Conservation (phyloP, 306 rosid species). For the Hippophae gyantsensis region DNA sequence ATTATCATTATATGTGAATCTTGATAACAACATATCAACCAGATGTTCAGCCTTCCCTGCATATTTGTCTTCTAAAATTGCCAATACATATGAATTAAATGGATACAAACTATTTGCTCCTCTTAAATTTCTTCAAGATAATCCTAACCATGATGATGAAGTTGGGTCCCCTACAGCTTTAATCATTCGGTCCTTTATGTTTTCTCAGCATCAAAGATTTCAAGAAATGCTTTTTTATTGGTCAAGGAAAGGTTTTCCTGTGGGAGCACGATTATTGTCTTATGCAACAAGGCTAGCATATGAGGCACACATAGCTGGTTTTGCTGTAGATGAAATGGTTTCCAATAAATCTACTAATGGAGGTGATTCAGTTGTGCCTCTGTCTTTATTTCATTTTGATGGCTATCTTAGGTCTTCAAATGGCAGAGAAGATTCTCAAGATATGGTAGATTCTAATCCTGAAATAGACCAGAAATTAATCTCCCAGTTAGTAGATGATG, state of each 20-base stretch:
- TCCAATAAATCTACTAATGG: not conserved
- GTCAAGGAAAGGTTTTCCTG: conserved; percentile 20
- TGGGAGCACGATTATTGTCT: conserved; percentile 23
- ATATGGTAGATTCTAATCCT: conserved; percentile 1
- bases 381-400: conserved; percentile 17
- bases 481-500: conserved; percentile 15
- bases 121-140: conserved; percentile 13
- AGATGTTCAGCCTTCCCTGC: not conserved
- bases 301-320: conserved; percentile 15
- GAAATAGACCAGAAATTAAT: conserved; percentile 11
- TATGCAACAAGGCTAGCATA: conserved; percentile 24
- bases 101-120: conserved; percentile 24
- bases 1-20: conserved; percentile 13
- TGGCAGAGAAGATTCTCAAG: conserved; percentile 10
- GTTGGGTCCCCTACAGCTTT: conserved; percentile 23
- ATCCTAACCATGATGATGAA: conserved; percentile 18
- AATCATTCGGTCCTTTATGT: conserved; percentile 18
- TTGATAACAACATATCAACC: conserved; percentile 4
- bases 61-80: conserved; percentile 14
- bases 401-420: conserved; percentile 8
- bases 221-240: conserved; percentile 23
- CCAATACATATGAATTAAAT: conserved; percentile 12
- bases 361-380: conserved; percentile 1
- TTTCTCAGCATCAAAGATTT: conserved; percentile 16
- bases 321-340: conserved; percentile 1